phyloP scores from a whole-genome alignment of 2,329 filamentous ascomycete species.

The Sporothrix dimorphospora region DNA sequence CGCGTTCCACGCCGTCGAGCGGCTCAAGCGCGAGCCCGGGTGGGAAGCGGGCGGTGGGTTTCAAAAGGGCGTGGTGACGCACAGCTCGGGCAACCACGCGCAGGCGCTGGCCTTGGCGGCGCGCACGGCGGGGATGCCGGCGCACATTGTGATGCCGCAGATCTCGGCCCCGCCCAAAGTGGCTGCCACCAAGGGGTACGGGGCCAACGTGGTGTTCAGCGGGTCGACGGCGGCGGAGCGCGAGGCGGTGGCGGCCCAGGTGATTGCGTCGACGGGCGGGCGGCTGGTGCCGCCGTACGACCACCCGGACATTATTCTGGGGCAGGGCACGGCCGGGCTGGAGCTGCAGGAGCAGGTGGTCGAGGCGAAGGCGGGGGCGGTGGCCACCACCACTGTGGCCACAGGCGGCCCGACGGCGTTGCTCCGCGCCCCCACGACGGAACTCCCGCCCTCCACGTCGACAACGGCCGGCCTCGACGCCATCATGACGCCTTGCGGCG shows the following conservation, averaged over 20 bases:
- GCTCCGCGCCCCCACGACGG: slow-evolving; percentile 27
- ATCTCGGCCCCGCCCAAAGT: slow-evolving; percentile 87
- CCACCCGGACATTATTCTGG: slow-evolving; percentile 87
- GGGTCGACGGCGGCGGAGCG: slow-evolving; percentile 80
- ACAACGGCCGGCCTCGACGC: slow-evolving; percentile 57
- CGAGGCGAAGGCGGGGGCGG: slow-evolving; percentile 36
- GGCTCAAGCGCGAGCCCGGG: slow-evolving; percentile 65
- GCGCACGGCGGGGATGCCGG: slow-evolving; percentile 69
- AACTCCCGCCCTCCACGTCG: slow-evolving; percentile 3
- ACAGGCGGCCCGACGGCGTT: slow-evolving; percentile 20
- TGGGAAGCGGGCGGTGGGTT: slow-evolving; percentile 63
- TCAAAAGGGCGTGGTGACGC: slow-evolving; percentile 78
- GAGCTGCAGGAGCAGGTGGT: slow-evolving; percentile 78
- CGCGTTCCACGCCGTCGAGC: slow-evolving; percentile 81
- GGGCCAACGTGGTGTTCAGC: slow-evolving; percentile 77
- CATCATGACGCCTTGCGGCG: slow-evolving; percentile 82
- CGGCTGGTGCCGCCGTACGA: slow-evolving; percentile 88
- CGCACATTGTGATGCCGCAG: slow-evolving; percentile 90
- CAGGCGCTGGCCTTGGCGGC: slow-evolving; percentile 90
- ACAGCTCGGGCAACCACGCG: slow-evolving; percentile 92
- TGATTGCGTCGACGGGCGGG: slow-evolving; percentile 73
- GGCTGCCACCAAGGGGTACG: slow-evolving; percentile 76
- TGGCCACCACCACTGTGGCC: not conserved
- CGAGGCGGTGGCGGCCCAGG: slow-evolving; percentile 71
- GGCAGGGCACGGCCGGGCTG: slow-evolving; percentile 86